A percentile compares a stretch with the other conserved stretches of the same genome.
Conservation (phyloP, 352 stramenopile species). For the Globisporangium ultimum region DNA sequence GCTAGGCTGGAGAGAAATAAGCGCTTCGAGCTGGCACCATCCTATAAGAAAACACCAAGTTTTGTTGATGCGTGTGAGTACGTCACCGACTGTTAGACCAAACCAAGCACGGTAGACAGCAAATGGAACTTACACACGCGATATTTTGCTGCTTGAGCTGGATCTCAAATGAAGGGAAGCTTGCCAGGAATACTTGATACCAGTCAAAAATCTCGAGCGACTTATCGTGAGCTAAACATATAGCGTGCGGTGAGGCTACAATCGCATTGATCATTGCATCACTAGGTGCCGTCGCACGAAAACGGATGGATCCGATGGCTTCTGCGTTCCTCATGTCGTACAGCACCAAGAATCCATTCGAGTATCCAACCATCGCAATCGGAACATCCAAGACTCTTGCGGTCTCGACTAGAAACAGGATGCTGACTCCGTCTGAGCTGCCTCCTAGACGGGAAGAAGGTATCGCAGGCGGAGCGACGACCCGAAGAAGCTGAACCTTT, state of each 20-base stretch:
- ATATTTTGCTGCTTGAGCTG: slow-evolving; percentile 21
- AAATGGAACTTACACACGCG: slow-evolving; percentile 11
- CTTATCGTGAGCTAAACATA: slow-evolving; percentile 5
- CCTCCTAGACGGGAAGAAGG: neutral
- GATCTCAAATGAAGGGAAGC: slow-evolving; percentile 22
- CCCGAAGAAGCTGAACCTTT: slow-evolving; percentile 24
- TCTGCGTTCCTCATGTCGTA: slow-evolving; percentile 43
- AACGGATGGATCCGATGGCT: slow-evolving; percentile 36
- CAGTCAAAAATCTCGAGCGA: slow-evolving; percentile 32
- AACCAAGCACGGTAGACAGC: neutral
- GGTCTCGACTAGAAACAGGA: slow-evolving; percentile 11
- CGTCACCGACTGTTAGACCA: neutral
- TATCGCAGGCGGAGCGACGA: slow-evolving; percentile 21
- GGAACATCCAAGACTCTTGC: slow-evolving; percentile 28
- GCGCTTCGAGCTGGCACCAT: slow-evolving; percentile 22
- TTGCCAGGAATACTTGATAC: slow-evolving; percentile 35
- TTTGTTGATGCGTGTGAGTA: neutral
- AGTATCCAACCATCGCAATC: slow-evolving; percentile 37
- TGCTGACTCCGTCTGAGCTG: slow-evolving; percentile 2
- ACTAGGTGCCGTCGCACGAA: neutral
- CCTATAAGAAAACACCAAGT: neutral
- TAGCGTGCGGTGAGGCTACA: slow-evolving; percentile 4
- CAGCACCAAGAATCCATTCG: slow-evolving; percentile 39
- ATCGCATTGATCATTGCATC: neutral
- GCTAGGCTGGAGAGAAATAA: slow-evolving; percentile 20